phyloP scores from a whole-genome alignment of 208 protist species.

The Novymonas esmeraldas region DNA sequence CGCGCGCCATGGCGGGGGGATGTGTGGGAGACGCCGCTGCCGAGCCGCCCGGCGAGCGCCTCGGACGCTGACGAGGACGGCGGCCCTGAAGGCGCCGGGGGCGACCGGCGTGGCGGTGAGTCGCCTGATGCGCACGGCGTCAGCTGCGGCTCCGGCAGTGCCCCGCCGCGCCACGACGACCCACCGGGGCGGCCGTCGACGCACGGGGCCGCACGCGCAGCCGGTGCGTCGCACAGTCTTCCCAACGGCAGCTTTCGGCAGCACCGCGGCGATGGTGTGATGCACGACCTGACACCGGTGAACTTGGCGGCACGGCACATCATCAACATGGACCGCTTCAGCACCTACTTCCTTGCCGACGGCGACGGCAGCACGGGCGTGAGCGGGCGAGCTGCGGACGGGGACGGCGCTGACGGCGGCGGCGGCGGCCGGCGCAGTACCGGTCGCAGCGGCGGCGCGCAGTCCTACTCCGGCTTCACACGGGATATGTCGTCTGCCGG shows the following conservation, averaged over 20 bases:
- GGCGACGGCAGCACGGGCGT: not conserved
- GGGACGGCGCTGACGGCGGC: not conserved
- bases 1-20: conserved; percentile 9
- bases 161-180: not conserved
- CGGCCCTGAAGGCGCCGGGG: not conserved
- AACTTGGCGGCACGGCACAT: conserved; percentile 27
- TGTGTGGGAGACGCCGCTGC: conserved; percentile 20
- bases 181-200: not conserved
- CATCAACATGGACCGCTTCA: conserved; percentile 61
- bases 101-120: not conserved
- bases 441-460: not conserved
- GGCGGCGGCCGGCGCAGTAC: not conserved
- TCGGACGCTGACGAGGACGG: not conserved
- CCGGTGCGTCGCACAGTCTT: not conserved
- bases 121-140: not conserved
- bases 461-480: not conserved
- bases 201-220: not conserved
- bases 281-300: conserved; percentile 1
- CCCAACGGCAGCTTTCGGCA: not conserved
- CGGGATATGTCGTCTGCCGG: not conserved
- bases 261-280: not conserved
- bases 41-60: conserved; percentile 5
- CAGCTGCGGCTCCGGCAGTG: not conserved
- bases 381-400: not conserved
- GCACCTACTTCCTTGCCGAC: conserved; percentile 51